Evolutionary conservation across 148 eudicot genomes (phyloP), one percentile per base, ranked within the genome.

Genomic region (Selenicereus undatus): DNA sequence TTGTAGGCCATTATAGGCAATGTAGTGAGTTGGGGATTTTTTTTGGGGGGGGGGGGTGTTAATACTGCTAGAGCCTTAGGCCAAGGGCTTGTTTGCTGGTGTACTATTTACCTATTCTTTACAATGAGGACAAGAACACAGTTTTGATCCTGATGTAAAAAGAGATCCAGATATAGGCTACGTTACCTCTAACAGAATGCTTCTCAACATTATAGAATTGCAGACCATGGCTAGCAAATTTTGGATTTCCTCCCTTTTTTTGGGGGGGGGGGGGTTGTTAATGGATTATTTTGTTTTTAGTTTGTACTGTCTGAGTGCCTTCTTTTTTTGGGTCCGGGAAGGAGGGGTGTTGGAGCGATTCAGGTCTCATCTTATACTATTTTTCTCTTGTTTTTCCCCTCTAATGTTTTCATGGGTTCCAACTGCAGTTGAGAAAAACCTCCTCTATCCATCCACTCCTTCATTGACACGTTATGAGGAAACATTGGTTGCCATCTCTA

Each of bases 401-500:
- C 50, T 80, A 14, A 84, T 21, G 36, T 48, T 20, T 39, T 65
- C 62, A 35, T 30, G 39, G 68, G 77, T 76, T 26, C 42, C 70
- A 74, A 65, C 45, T 89, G 90, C 94, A 95, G 98, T 90, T 88
- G 93, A 90, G 29, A 89, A 88, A 85, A 89, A 84, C 79, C 88
- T 86, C 77, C 86, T 95, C 30, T 93, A 91, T 86, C 98, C 98
- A 64, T 80, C 90, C 82, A 81, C 86, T 83, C 98, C 97, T 77
- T 87, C 98, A 60, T 83, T 95, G 89, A 93, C 98, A 32, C 98
- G 93, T 50, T 91, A 91, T 84, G 91, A 88, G 87, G 98, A 95
- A 82, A 76, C 89, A 69, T 75, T 89, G 79, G 89, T 92, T 80
- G 89, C 97, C 21, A 79, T 90, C 12, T 76, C 87, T 75, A 89